phyloP scores from a whole-genome alignment of 2,329 filamentous ascomycete genomes.

The Arthrobotrys sinensis region DNA sequence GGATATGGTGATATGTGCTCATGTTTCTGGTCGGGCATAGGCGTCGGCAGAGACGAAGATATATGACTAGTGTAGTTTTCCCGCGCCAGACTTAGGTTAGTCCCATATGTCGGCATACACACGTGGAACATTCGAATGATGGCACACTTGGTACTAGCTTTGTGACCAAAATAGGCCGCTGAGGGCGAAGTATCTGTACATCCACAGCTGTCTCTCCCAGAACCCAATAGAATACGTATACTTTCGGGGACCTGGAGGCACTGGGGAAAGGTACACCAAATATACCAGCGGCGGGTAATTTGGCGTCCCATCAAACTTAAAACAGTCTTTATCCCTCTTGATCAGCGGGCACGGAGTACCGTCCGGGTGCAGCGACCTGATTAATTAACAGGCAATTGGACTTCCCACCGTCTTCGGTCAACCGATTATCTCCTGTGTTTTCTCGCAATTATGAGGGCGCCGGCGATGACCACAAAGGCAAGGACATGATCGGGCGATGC shows the following conservation, averaged over 20 bases:
- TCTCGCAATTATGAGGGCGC: slow-evolving; percentile 18
- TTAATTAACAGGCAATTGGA: neutral
- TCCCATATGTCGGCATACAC: neutral
- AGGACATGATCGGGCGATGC: slow-evolving; percentile 41
- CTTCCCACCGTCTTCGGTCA: slow-evolving; percentile 10
- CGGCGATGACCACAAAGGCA: slow-evolving; percentile 18
- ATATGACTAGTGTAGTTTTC: neutral
- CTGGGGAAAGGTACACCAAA: neutral
- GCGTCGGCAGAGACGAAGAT: neutral
- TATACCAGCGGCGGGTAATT: slow-evolving; percentile 3
- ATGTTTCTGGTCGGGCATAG: neutral
- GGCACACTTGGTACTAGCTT: neutral
- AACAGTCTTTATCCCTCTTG: slow-evolving; percentile 2
- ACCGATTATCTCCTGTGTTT: slow-evolving; percentile 12
- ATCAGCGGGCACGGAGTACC: slow-evolving; percentile 37
- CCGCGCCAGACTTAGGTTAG: neutral
- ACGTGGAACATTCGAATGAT: slow-evolving; percentile 8
- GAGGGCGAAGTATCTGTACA: slow-evolving; percentile 1
- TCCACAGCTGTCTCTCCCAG: neutral
- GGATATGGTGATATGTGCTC: neutral
- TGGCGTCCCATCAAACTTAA: slow-evolving; percentile 12
- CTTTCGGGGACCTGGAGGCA: neutral
- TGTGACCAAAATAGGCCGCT: neutral
- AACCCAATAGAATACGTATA: neutral
- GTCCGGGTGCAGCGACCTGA: neutral